Conservation (phyloP, 148 eudicot species). For the Chenopodium formosanum region DNA sequence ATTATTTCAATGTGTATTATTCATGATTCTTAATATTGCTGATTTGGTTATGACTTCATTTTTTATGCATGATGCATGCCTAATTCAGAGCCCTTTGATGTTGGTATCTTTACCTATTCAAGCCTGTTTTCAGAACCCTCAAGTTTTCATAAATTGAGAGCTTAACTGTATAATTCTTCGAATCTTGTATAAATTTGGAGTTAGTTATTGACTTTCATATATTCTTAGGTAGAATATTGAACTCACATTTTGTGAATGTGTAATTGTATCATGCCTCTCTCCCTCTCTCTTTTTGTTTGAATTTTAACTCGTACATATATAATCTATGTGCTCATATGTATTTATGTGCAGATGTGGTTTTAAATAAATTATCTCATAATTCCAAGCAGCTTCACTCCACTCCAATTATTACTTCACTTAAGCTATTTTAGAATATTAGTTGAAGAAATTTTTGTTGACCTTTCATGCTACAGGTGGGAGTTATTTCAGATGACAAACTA, state of each 20-base stretch:
- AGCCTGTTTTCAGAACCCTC: no score
- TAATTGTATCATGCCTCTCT: neutral
- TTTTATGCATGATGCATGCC: no score
- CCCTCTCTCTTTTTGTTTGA: neutral
- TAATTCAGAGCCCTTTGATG: no score
- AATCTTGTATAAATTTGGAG: neutral
- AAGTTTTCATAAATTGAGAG: neutral
- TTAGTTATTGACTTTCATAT: neutral
- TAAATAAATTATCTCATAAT: neutral
- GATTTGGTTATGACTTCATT: neutral
- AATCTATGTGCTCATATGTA: no score
- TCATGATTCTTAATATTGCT: neutral
- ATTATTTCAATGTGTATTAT: neutral
- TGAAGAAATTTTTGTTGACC: neutral
- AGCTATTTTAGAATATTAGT: no score
- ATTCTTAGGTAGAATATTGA: neutral
- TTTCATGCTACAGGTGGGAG: slow-evolving; percentile 59
- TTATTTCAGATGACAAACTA: slow-evolving; percentile 85
- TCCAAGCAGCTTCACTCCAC: neutral
- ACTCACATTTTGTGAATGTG: neutral
- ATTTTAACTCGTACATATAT: no score
- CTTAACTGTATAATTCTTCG: neutral
- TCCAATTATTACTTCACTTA: neutral
- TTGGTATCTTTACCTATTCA: no score
- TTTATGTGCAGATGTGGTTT: neutral